phyloP scores from a whole-genome alignment of 306 rosid genomes.

The Prunus padus region DNA sequence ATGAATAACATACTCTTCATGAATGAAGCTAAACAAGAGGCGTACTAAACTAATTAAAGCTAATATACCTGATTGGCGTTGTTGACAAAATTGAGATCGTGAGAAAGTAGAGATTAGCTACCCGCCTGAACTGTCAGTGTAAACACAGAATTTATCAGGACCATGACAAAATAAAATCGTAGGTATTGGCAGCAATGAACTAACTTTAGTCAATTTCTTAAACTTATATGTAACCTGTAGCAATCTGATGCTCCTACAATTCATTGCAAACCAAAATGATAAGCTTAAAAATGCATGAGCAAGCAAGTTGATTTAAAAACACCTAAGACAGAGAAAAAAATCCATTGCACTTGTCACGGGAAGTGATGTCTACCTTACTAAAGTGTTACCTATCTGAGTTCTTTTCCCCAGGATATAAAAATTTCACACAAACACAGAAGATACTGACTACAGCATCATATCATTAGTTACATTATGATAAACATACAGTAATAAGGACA shows the following conservation, averaged over 20 bases:
- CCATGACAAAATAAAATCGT: slow-evolving; percentile 24
- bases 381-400: background rate
- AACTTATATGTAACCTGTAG: background rate
- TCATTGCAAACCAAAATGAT: background rate
- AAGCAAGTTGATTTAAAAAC: background rate
- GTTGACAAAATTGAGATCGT: slow-evolving; percentile 89
- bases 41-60: slow-evolving; percentile 5
- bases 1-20: slow-evolving; percentile 12
- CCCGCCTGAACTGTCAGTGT: slow-evolving; percentile 93
- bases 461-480: no score
- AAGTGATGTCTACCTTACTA: background rate
- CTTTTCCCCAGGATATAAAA: background rate
- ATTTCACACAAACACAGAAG: background rate
- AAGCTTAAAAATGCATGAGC: background rate
- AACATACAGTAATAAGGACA: background rate
- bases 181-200: slow-evolving; percentile 20
- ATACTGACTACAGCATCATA: background rate
- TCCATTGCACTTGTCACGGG: background rate
- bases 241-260: background rate
- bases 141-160: slow-evolving; percentile 49
- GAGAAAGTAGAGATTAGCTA: slow-evolving; percentile 96
- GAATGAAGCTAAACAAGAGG: slow-evolving; percentile 17
- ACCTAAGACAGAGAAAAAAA: background rate
- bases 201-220: slow-evolving; percentile 4
- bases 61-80: slow-evolving; percentile 78